phyloP scores from a whole-genome alignment of 2,329 filamentous ascomycete genomes.

The Talaromyces amestolkiae region DNA sequence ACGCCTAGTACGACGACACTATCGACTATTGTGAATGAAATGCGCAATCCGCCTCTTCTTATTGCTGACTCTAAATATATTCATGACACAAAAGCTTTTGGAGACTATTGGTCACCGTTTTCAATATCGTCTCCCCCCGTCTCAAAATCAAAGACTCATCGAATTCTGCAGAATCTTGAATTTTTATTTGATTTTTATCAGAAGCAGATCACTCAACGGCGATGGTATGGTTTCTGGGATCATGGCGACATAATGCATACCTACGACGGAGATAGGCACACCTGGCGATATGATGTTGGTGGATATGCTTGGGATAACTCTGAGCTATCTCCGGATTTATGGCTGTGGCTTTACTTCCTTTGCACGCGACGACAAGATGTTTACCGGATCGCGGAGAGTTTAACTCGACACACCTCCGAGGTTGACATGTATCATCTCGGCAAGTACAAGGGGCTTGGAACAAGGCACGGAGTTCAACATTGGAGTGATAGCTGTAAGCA shows the following conservation, averaged over 20 bases:
- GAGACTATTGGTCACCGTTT: conserved; percentile 53
- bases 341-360: conserved; percentile 63
- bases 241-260: conserved; percentile 63
- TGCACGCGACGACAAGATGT: conserved; percentile 58
- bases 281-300: conserved; percentile 63
- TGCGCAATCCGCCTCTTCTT: conserved; percentile 55
- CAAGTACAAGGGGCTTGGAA: conserved; percentile 58
- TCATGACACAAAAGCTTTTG: conserved; percentile 52
- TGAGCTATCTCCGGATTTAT: conserved; percentile 61
- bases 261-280: conserved; percentile 58
- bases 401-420: conserved; percentile 59
- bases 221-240: conserved; percentile 65
- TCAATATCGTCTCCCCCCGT: conserved; percentile 25
- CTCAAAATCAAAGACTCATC: conserved; percentile 27
- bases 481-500: conserved; percentile 62
- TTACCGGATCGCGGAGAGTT: conserved; percentile 58
- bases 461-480: conserved; percentile 62
- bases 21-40: conserved; percentile 43
- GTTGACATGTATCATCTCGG: conserved; percentile 63
- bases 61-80: conserved; percentile 51
- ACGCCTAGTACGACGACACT: conserved; percentile 54
- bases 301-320: conserved; percentile 66
- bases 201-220: conserved; percentile 54
- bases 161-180: conserved; percentile 54
- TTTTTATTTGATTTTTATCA: conserved; percentile 59